phyloP scores from a whole-genome alignment of 768 basidiomycete species.

The Holtermannia corniformis region DNA sequence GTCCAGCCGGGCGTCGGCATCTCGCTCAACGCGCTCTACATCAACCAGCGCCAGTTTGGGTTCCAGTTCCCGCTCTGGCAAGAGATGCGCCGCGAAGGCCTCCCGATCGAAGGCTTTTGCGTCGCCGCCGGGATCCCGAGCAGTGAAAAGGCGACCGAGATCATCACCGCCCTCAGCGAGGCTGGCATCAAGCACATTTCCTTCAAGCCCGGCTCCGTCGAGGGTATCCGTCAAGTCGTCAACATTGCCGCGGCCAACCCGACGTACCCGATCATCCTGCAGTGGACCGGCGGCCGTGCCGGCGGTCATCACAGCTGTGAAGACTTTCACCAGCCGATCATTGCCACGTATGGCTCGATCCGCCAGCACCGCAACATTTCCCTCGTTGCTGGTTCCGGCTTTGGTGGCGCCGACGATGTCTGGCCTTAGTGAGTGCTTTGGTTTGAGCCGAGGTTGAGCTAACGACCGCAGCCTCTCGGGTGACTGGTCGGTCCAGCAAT shows the following conservation, averaged over 20 bases:
- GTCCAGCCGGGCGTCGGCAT: slow-evolving; percentile 83
- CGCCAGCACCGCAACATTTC: slow-evolving; percentile 79
- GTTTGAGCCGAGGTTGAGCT: not conserved
- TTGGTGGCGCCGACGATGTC: slow-evolving; percentile 79
- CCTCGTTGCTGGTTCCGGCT: slow-evolving; percentile 88
- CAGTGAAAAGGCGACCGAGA: slow-evolving; percentile 94
- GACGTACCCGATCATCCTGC: slow-evolving; percentile 92
- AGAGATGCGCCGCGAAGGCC: slow-evolving; percentile 88
- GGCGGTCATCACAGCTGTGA: slow-evolving; percentile 98
- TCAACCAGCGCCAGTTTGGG: slow-evolving; percentile 91
- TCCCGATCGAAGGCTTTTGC: slow-evolving; percentile 97
- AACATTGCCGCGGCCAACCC: slow-evolving; percentile 90
- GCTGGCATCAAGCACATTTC: slow-evolving; percentile 92
- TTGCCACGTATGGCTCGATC: slow-evolving; percentile 80
- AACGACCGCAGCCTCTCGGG: slow-evolving; percentile 55
- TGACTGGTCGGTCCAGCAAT: slow-evolving; percentile 79
- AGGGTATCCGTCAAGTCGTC: slow-evolving; percentile 93
- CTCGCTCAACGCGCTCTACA: slow-evolving; percentile 91
- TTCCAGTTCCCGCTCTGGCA: slow-evolving; percentile 99
- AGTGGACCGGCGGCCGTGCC: slow-evolving; percentile 98
- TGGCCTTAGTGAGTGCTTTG: slow-evolving; percentile 62
- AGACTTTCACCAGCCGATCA: slow-evolving; percentile 93
- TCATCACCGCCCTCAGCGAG: slow-evolving; percentile 68
- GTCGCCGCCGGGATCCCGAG: slow-evolving; percentile 95
- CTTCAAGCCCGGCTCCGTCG: slow-evolving; percentile 97